phyloP scores from a whole-genome alignment of 176 grass and related monocot species.

The Carex littledalei region DNA sequence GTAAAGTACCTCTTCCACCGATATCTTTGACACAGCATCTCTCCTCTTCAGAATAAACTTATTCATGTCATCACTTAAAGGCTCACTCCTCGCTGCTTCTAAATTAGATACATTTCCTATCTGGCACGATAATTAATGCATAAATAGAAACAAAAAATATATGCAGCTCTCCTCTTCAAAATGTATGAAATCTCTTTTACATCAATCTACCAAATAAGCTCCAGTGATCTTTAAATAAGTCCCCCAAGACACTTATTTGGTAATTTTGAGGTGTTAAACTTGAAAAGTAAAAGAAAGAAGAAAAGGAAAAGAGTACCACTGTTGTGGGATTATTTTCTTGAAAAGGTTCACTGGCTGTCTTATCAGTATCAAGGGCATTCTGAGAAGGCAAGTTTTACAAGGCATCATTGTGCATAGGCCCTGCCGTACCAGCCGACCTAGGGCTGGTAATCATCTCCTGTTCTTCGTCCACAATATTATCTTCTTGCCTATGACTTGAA shows the following conservation, averaged over 20 bases:
- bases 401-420: not conserved
- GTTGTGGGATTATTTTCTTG: not conserved
- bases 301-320: not conserved
- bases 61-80: constrained; percentile 10
- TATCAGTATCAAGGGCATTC: not conserved
- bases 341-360: not conserved
- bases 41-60: constrained; percentile 18
- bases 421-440: not conserved
- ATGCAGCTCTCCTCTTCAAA: constrained; percentile 4
- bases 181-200: not conserved
- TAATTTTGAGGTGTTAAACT: not conserved
- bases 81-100: not conserved
- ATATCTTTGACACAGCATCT: constrained; percentile 4
- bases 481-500: constrained; percentile 2
- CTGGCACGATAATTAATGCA: not conserved
- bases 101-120: not conserved
- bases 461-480: not conserved
- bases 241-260: too few species aligned
- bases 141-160: not conserved
- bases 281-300: not conserved
- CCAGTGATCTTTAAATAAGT: too few species aligned
- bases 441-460: not conserved
- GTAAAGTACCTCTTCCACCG: not conserved
- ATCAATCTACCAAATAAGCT: not conserved
- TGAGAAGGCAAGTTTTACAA: not conserved